Evolutionary conservation across 768 basidiomycete species (phyloP), one percentile per base, ranked within the genome.

Genomic region (Ramaria rubella): DNA sequence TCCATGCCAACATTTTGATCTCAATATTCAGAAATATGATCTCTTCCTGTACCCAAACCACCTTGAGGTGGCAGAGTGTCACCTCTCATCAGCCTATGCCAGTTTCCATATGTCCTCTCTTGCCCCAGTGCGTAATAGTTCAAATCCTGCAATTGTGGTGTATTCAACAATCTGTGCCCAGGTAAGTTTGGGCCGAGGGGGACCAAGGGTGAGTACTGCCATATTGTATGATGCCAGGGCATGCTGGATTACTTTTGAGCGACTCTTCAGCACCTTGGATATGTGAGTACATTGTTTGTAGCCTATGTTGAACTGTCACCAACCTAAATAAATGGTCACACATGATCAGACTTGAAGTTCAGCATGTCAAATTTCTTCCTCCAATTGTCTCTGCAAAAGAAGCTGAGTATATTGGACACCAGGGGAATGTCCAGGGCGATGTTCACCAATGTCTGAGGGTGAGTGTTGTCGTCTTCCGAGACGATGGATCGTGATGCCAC

Each of bases 201-300:
- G 63, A 12, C 52, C 15, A 14, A 67, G 44, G 14, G 36, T 31
- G 2, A 38, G 19, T 0, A 70, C 72, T 5, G 61, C 59, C 14
- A 31, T 36, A 40, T 75, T 75, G 61, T 73, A 75, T 27, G 48
- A 46, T 1, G 64, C 55, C 2, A 74, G 60, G 0, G 72, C 70
- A 24, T 52, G 63, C 33, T 53, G 59, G 36, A 75, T 72, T 3
- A 73, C 69, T 29, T 64, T 59, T 2, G 68, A 67, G 5, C 68
- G 59, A 5, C 50, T 55, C 51, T 68, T 62, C 1, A 74, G 58
- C 2, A 68, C 68, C 57, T 73, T 70, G 0, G 66, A 67, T 19
- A 75, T 72, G 49, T 70, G 62, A 7, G 64, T 62, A 2, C 66
- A 62, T 54, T 70, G 59, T 43, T 68, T 69, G 55, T 75, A 75